phyloP scores from a whole-genome alignment of 2,329 filamentous ascomycete genomes.

The Stenocarpella maydis region DNA sequence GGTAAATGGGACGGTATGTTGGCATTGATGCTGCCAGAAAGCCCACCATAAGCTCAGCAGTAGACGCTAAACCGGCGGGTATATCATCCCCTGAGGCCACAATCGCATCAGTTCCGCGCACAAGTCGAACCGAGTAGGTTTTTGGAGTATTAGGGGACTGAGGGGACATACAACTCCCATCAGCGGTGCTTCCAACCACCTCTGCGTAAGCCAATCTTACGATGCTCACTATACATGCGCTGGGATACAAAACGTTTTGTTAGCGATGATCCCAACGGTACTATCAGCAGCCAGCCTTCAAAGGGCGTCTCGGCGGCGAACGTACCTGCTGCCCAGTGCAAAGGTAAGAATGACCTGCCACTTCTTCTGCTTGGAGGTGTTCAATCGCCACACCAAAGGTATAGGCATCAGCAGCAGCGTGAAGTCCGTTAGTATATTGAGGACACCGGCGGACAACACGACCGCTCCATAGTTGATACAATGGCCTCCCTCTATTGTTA shows the following conservation, averaged over 20 bases:
- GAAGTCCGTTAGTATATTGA: constrained; percentile 35
- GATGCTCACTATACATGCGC: constrained; percentile 36
- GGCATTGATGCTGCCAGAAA: constrained; percentile 36
- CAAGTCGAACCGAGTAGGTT: neutral
- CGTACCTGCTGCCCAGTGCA: constrained; percentile 29
- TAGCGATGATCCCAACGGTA: neutral
- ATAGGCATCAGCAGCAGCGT: constrained; percentile 33
- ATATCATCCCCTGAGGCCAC: constrained; percentile 32
- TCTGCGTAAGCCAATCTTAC: constrained; percentile 34
- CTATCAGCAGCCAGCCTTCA: neutral
- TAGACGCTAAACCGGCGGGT: constrained; percentile 31
- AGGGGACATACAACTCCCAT: constrained; percentile 36
- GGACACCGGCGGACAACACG: constrained; percentile 16
- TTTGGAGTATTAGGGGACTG: neutral
- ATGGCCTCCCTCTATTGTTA: neutral
- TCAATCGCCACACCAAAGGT: constrained; percentile 31
- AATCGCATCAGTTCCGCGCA: neutral
- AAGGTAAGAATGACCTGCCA: constrained; percentile 32
- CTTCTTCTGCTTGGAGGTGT: constrained; percentile 27
- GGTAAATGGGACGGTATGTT: constrained; percentile 37
- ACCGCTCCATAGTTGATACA: neutral
- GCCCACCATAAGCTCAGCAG: constrained; percentile 33
- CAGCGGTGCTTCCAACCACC: constrained; percentile 32
- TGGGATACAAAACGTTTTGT: neutral
- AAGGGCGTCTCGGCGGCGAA: neutral